Conservation (phyloP, 2,329 filamentous ascomycete species). For the Hypomyces perniciosus region DNA sequence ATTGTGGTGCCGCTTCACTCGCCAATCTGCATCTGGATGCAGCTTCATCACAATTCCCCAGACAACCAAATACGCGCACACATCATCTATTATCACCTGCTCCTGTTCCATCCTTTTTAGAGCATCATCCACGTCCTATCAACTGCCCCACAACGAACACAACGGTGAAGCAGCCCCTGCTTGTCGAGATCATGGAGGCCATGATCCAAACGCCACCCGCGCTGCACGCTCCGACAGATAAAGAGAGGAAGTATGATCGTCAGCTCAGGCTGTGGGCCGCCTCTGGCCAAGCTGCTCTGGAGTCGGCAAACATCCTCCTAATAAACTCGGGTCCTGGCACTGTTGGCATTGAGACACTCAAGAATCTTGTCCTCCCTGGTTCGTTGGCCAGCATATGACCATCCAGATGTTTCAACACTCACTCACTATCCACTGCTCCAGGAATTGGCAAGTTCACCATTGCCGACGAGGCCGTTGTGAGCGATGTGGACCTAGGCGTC, state of each 20-base stretch:
- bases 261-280: constrained; percentile 95
- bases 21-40: too few species aligned
- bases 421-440: constrained; percentile 21
- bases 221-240: constrained; percentile 50
- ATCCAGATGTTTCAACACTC: not conserved
- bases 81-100: too few species aligned
- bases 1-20: too few species aligned
- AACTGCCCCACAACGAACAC: not conserved
- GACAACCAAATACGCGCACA: too few species aligned
- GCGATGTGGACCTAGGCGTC: constrained; percentile 77
- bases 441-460: constrained; percentile 90
- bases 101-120: too few species aligned
- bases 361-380: constrained; percentile 94
- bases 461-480: constrained; percentile 71
- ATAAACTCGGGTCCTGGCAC: constrained; percentile 84
- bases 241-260: constrained; percentile 80
- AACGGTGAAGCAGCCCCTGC: constrained; percentile 1
- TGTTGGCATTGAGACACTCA: constrained; percentile 83
- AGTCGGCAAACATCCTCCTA: constrained; percentile 85
- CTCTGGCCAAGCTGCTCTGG: constrained; percentile 81
- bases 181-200: constrained; percentile 22
- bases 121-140: constrained; percentile 1
- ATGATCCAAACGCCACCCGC: constrained; percentile 26
- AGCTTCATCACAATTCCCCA: too few species aligned
- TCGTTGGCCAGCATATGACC: constrained; percentile 16